Evolutionary conservation across 1,139 yeast genomes (phyloP), one percentile per base, ranked within the genome.

Genomic region (Debaryomyces robertsiae): DNA sequence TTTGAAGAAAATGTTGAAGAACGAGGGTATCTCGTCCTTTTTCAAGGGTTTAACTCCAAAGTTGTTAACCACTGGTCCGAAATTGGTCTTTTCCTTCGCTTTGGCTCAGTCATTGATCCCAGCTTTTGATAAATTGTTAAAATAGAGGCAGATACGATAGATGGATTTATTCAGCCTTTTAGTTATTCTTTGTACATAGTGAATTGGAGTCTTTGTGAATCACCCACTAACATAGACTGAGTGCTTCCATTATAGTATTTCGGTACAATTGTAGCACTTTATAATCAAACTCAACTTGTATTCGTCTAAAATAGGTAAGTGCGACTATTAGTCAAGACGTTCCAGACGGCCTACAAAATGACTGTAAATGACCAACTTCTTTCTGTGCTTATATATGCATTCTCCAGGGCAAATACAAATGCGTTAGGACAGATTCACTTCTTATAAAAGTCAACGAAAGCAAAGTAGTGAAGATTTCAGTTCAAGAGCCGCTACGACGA

Each of bases 1-100:
- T 57, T 79, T 93, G 67, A 89, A 88, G 70, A 91, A 91, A 67
- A 93, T 94, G 86, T 79, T 85, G 51, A 86, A 81, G 63, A 88
- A 86, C 59, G 99, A 93, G 71, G 95, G 95, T 55, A 44, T 87
- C 46, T 57, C 90, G 34, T 79, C 97, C n/a, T 93, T 93, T 73
- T 93, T 93, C 80, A 93, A 93, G 72, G 98, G 99, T 32, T 80
- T 93, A 62, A 86, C 95, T 46, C 99, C 99, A 46, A 93, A 93
- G 69, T 78, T 93, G 60, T 79, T 93, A 65, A 93, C 98, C 39
- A 91, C 98, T 36, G 99, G 98, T 53, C 99, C 99, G 46, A 93
- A 93, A 74, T 80, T 93, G 58, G 98, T 93, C 39, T 93, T 93
- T 68, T 87, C 96, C 18, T 93, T 93, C 62, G 98, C 98, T 10